Conservation (phyloP, 768 basidiomycete genomes). For the Roridomyces roridus region DNA sequence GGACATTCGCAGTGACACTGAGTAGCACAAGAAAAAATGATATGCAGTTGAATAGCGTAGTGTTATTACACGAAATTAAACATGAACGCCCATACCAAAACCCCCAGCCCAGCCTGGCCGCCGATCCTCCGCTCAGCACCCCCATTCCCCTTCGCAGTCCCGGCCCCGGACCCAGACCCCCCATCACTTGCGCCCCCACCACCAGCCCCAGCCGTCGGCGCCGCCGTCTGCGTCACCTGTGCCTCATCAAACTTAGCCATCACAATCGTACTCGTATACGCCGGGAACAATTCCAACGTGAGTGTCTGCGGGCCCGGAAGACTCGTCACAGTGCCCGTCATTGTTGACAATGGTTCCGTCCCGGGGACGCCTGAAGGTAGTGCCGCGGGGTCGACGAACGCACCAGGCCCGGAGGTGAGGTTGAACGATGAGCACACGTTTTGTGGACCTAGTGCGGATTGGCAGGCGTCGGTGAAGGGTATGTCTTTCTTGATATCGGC, state of each 20-base stretch:
- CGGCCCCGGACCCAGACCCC: too few relatives aligned
- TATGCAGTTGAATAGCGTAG: too few relatives aligned
- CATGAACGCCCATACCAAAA: too few relatives aligned
- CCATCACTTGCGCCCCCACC: too few relatives aligned
- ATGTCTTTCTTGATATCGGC: background rate
- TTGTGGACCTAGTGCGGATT: background rate
- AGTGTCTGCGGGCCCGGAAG: constrained; percentile 6
- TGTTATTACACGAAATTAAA: too few relatives aligned
- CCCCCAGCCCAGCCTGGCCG: too few relatives aligned
- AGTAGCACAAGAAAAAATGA: too few relatives aligned
- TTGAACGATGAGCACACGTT: background rate
- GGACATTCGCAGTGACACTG: too few relatives aligned
- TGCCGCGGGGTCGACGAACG: constrained; percentile 1
- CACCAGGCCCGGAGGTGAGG: background rate
- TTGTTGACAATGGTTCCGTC: constrained; percentile 1
- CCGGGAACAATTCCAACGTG: constrained; percentile 5
- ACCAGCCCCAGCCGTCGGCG: background rate
- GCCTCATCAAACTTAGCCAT: constrained; percentile 1
- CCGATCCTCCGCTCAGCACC: too few relatives aligned
- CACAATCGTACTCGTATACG: background rate
- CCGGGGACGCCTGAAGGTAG: constrained; percentile 4
- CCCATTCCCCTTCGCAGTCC: too few relatives aligned
- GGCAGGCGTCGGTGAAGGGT: background rate
- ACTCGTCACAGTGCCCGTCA: background rate
- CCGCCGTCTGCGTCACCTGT: constrained; percentile 1